These are phyloP conservation scores for Seiridium cupressi DNA, from an alignment of 2,329 filamentous ascomycete species.

Conservation along the genomic window DNA sequence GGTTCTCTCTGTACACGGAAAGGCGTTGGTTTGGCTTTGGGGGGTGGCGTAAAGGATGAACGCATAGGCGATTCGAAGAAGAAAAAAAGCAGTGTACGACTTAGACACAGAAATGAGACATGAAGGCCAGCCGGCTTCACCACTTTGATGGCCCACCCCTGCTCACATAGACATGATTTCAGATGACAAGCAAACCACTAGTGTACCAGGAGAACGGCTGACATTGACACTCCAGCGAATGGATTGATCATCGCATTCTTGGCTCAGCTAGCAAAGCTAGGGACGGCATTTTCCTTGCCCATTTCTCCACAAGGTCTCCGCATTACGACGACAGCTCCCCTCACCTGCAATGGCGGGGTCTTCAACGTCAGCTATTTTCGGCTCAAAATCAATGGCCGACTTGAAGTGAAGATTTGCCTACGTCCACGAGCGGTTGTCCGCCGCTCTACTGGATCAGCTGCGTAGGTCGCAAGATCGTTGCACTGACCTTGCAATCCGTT, in stretches of 20 bases:
- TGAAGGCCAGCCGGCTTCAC: not conserved
- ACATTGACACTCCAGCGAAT: too few relatives aligned
- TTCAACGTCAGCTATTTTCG: not conserved
- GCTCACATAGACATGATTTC: not conserved
- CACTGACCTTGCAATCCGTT: not conserved
- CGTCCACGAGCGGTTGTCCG: too few relatives aligned
- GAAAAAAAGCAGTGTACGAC: not conserved
- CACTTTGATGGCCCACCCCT: not conserved
- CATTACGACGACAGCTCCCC: not conserved
- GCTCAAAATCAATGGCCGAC: conserved; percentile 1
- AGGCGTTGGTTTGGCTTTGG: not conserved
- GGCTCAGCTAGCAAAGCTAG: not conserved
- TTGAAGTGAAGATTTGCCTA: not conserved
- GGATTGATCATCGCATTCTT: not conserved
- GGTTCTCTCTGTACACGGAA: not conserved
- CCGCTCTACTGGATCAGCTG: not conserved
- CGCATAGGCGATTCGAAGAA: not conserved
- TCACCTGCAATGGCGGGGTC: not conserved
- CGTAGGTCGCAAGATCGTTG: not conserved
- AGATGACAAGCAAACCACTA: not conserved
- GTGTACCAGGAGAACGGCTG: not conserved
- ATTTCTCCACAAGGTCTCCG: not conserved
- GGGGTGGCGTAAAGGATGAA: not conserved
- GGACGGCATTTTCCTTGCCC: not conserved
- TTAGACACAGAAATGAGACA: not conserved